Base-by-base conservation (phyloP, 768 basidiomycete genomes). In the Calocybe cyanea region DNA sequence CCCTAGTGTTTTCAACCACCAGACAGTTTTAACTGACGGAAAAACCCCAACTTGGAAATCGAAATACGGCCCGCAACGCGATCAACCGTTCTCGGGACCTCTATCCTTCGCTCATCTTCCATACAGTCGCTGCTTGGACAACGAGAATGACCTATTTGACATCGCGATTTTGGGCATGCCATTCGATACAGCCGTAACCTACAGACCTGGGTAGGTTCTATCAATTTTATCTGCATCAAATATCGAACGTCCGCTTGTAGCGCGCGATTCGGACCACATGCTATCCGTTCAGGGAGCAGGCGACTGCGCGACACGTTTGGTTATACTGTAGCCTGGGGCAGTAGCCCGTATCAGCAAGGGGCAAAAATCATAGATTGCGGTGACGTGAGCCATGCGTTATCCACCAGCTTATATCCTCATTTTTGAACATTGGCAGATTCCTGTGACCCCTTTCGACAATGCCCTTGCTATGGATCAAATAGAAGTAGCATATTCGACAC, bases 221-320 rank as follows among this genome's bases (percentile, higher is more conserved):
- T 31, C 28, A 19, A 8, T 33, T 41, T 5, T 18, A 18, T 7
- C 2, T 38, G 18, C 13, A 7, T 7, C 24, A n/a, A 20, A 3
- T 3, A n/a, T 15, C 34, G 2, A 40, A 24, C n/a, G n/a, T 13
- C 31, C 32, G 17, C 36, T 10, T 18, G n/a, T 14, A 91, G 90
- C 4, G 91, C 91, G 10, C 79, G 92, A 7, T 94, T 94, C 66
- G 92, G 92, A 7, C 91, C 91, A 1, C 81, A 79, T 58, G 92
- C 83, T 7, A 89, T 94, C 52, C 80, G 92, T 34, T 83, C 83
- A 3, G 88, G 88, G 2, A 85, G 84, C 57, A 71, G 86, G 43
- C 70, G 88, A 37, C 83, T 86, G 57, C 64, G 73, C n/a, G 65
- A 69, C 7, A 47, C 61, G 14, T 64, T 74, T 14, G 83, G 81